phyloP scores from a whole-genome alignment of 1,284 basidiomycete species.

The Vanrija sp. region DNA sequence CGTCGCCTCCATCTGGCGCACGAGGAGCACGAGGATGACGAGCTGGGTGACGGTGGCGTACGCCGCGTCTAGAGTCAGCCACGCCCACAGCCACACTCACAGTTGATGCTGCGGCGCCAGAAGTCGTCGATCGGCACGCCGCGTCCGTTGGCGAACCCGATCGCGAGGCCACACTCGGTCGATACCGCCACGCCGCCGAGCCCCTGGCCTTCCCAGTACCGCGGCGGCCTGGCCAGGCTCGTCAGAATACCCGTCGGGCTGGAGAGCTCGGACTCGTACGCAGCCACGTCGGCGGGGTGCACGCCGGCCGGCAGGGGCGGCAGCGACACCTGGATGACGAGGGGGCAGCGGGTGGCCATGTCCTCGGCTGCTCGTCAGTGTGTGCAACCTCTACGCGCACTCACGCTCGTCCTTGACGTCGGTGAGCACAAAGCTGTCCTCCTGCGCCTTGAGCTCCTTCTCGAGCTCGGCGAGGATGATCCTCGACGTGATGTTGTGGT shows the following conservation, averaged over 20 bases:
- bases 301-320: conserved; percentile 35
- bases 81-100: conserved; percentile 52
- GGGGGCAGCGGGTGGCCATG: conserved; percentile 29
- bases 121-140: conserved; percentile 63
- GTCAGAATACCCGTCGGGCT: conserved; percentile 39
- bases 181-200: conserved; percentile 67
- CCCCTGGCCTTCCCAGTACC: conserved; percentile 37
- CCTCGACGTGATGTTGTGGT: conserved; percentile 57
- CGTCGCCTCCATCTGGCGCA: conserved; percentile 67
- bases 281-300: conserved; percentile 23
- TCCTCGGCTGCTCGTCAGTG: conserved; percentile 3
- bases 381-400: conserved; percentile 5
- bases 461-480: conserved; percentile 64
- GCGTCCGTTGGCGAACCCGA: conserved; percentile 61
- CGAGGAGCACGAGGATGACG: conserved; percentile 61
- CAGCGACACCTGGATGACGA: conserved; percentile 40
- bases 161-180: conserved; percentile 69
- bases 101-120: conserved; percentile 74
- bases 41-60: conserved; percentile 65
- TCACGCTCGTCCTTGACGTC: conserved; percentile 37
- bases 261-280: conserved; percentile 37
- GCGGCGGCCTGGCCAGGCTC: conserved; percentile 29
- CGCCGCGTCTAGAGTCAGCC: conserved; percentile 52
- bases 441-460: conserved; percentile 31
- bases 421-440: conserved; percentile 27